Evolutionary conservation across 192 early-diverging fungal genomes (phyloP), one percentile per base, ranked within the genome.

Genomic region (Coemansia sp.): DNA sequence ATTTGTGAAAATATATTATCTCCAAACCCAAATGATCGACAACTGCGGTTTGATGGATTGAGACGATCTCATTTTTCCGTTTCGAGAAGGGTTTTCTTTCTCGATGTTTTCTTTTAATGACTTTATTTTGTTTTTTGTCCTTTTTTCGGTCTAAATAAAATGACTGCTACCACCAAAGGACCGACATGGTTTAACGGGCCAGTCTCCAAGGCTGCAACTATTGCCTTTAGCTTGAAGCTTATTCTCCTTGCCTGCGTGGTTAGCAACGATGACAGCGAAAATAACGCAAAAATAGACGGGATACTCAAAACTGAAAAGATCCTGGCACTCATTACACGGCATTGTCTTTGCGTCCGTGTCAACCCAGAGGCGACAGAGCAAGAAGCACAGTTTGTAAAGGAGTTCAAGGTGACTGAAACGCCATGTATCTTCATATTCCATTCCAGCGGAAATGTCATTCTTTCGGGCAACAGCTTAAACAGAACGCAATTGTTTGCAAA

Each of bases 351-450:
- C 30, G 21, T 63, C 16, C 62, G 44, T n/a, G 14, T 63, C 12
- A 15, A 48, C 18, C 62, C 57, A 6, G 35, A 15, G 3, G 62
- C 36, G 10, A 52, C 24, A 36, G 62, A 63, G 18, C 20, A 63
- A 3, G 62, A 63, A 34, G 41, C 16, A 12, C 20, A 14, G 62
- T 48, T 63, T 30, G 46, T 24, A 35, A 63, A 63, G 33, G 36
- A 43, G 23, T 52, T 63, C 15, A 45, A 45, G 8, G 48, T 52
- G n/a, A 24, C 62, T 15, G 33, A 20, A 34, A 48, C 46, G 24
- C 62, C 62, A 7, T 43, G 45, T n/a, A 30, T 63, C 11, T 63
- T 21, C 24, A 48, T 63, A 33, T 48, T 63, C 34, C 62, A 63
- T n/a, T 49, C 46, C 1, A 63, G 48, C 30, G 62, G 62, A 20